phyloP scores from a whole-genome alignment of 257 asterid species.

The Nicotiana undulata region DNA sequence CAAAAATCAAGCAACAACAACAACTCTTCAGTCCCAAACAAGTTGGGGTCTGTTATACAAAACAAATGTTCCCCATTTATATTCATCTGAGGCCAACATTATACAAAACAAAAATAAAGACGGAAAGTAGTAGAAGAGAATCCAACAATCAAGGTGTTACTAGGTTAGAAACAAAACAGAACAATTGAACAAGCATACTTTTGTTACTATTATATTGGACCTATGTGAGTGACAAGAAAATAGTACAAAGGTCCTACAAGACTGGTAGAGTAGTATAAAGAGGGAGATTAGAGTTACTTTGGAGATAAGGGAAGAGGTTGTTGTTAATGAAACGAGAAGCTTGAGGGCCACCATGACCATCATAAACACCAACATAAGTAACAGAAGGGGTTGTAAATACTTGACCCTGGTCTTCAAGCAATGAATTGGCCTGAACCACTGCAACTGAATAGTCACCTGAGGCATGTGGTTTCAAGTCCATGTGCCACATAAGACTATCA shows the following conservation, averaged over 20 bases:
- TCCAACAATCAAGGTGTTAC: background rate
- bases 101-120: no score
- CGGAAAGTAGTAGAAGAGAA: no score
- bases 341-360: constrained; percentile 44
- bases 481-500: constrained; percentile 32
- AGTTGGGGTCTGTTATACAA: no score
- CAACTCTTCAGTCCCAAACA: no score
- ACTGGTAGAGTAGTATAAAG: background rate
- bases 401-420: constrained; percentile 37
- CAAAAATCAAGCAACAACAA: background rate
- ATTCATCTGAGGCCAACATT: no score
- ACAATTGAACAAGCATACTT: background rate
- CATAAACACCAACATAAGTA: constrained; percentile 41
- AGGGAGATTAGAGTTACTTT: constrained; percentile 9
- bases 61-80: no score
- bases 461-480: constrained; percentile 37
- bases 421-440: constrained; percentile 38
- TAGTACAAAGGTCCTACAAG: background rate
- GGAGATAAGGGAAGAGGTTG: constrained; percentile 28
- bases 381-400: constrained; percentile 30
- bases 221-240: background rate
- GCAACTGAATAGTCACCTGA: constrained; percentile 37
- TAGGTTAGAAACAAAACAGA: background rate
- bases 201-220: background rate
- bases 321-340: constrained; percentile 35